These are phyloP conservation scores for Neocucurbitaria cava DNA, from an alignment of 2,329 filamentous ascomycete species.

Conservation along the genomic window DNA sequence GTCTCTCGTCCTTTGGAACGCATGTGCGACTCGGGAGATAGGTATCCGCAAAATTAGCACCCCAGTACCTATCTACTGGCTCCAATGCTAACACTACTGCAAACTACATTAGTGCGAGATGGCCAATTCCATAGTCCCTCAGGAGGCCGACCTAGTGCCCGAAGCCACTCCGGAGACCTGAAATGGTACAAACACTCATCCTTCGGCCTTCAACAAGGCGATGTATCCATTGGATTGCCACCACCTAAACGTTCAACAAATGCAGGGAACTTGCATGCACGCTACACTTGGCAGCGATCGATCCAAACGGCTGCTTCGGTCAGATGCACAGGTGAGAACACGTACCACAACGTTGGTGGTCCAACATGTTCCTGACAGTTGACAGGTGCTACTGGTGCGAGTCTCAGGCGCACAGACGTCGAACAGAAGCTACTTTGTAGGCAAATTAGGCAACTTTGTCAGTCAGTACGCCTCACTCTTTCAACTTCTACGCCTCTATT, in stretches of 20 bases:
- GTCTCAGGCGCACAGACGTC: conserved; percentile 1
- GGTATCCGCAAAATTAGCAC: background rate
- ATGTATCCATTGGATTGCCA: background rate
- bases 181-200: conserved; percentile 5
- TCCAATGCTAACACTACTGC: background rate
- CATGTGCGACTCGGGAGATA: conserved; percentile 10
- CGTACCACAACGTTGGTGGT: conserved; percentile 12
- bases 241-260: background rate
- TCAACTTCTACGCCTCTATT: background rate
- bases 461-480: conserved; percentile 5
- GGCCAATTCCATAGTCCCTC: background rate
- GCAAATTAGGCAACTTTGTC: background rate
- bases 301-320: conserved; percentile 9
- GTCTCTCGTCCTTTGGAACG: background rate
- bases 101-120: background rate
- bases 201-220: background rate
- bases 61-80: background rate
- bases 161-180: conserved; percentile 10
- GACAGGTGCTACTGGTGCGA: conserved; percentile 33
- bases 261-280: conserved; percentile 10
- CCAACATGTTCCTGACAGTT: conserved; percentile 17
- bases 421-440: background rate
- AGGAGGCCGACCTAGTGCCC: conserved; percentile 12
- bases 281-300: conserved; percentile 5
- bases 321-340: conserved; percentile 17